Evolutionary conservation across 768 basidiomycete genomes (phyloP).

Genomic region (Phylloporus sp.): DNA sequence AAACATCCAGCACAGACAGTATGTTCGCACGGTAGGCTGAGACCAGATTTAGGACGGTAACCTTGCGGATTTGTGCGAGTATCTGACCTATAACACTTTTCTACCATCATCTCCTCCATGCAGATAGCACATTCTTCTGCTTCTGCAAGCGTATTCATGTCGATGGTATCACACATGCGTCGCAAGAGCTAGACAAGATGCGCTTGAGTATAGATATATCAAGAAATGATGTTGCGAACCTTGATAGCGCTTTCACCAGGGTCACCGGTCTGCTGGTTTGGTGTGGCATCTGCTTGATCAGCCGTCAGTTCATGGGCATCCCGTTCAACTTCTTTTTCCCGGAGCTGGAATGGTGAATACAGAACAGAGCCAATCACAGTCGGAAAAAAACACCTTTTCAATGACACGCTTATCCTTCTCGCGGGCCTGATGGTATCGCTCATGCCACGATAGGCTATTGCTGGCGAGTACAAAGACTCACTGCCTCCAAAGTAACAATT

Average conservation of each 20-base stretch:
- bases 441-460: background rate
- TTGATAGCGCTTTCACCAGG: constrained; percentile 8
- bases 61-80: background rate
- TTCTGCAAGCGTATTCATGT: constrained; percentile 21
- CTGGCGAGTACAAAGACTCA: background rate
- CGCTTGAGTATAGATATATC: background rate
- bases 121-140: constrained; percentile 21
- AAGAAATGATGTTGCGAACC: constrained; percentile 2
- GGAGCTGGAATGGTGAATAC: constrained; percentile 10
- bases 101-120: constrained; percentile 13
- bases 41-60: background rate
- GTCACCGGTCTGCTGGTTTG: constrained; percentile 1
- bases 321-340: constrained; percentile 10
- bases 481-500: constrained; percentile 1
- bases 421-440: constrained; percentile 6
- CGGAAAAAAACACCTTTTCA: constrained; percentile 8
- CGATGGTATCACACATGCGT: constrained; percentile 13
- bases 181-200: constrained; percentile 12
- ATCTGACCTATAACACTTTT: constrained; percentile 19
- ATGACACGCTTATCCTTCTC: constrained; percentile 14
- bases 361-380: background rate
- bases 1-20: constrained; percentile 17
- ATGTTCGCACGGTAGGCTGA: constrained; percentile 15
- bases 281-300: background rate
- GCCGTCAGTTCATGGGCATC: constrained; percentile 14